phyloP scores from a whole-genome alignment of 164 flowering plant genomes.

The Vitis vinifera region ASM3070453v1 NC_081806.1:6479501-6480000 shows the following conservation, averaged over 20 bases:
- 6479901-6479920: neutral
- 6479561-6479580: no score
- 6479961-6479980: constrained; percentile 14
- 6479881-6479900: no score
- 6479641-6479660: no score
- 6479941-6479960: constrained; percentile 15
- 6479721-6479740: neutral
- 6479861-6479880: neutral
- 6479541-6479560: no score
- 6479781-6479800: neutral
- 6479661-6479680: no score
- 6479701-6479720: neutral
- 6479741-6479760: neutral
- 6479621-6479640: no score
- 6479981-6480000: neutral
- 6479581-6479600: no score
- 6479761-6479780: neutral
- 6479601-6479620: no score
- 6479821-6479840: neutral
- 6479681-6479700: no score
- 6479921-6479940: neutral
- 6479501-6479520: no score
- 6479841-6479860: neutral
- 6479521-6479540: no score
- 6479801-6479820: neutral